Evolutionary conservation across 805 yeast species (phyloP).

Genomic region (Barnettozyma siamensis): DNA sequence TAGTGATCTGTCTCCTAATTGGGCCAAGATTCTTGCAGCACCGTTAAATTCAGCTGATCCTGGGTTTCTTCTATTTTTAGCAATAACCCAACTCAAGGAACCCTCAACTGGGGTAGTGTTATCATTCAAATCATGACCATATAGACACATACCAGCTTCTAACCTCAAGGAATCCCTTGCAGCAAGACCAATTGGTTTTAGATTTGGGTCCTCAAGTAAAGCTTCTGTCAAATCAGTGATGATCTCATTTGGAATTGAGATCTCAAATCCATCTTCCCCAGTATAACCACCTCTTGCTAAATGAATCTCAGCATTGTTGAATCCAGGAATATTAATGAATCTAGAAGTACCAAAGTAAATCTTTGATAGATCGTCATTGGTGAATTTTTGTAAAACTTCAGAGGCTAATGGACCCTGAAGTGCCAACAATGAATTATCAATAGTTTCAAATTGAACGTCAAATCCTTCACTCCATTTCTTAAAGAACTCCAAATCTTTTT

Average conservation of each 20-base stretch:
- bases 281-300: constrained; percentile 96
- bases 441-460: constrained; percentile 36
- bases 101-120: constrained; percentile 82
- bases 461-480: constrained; percentile 39
- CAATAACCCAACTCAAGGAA: constrained; percentile 82
- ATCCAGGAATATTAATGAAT: constrained; percentile 24
- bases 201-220: constrained; percentile 46
- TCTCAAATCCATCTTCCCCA: constrained; percentile 97
- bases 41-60: constrained; percentile 65
- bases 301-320: constrained; percentile 46
- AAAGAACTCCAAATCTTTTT: constrained; percentile 67
- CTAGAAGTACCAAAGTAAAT: constrained; percentile 68
- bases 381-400: constrained; percentile 56
- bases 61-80: constrained; percentile 63
- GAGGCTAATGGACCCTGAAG: constrained; percentile 89
- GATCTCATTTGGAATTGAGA: constrained; percentile 60
- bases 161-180: constrained; percentile 93
- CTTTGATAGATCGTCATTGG: constrained; percentile 50
- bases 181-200: constrained; percentile 92
- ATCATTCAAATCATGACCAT: constrained; percentile 87
- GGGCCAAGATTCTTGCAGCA: constrained; percentile 57
- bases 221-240: constrained; percentile 59
- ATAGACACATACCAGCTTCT: constrained; percentile 98
- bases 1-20: constrained; percentile 58
- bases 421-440: constrained; percentile 77